Conservation (phyloP, 2,329 filamentous ascomycete genomes). For the Cercospora sojina region DNA sequence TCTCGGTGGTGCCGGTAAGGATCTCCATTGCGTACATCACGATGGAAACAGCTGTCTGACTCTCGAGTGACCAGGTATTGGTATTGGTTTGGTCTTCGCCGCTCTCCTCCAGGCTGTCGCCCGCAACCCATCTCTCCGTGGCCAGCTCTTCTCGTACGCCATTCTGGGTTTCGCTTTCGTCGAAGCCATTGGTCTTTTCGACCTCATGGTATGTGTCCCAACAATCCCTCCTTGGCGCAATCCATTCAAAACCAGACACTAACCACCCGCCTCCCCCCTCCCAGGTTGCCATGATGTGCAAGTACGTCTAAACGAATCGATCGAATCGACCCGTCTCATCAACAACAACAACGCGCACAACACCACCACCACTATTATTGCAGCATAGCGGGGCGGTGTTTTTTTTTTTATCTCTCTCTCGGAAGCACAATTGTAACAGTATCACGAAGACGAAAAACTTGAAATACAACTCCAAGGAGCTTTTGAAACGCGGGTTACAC, state of each 20-base stretch:
- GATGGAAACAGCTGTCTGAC: neutral
- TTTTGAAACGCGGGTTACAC: neutral
- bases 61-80: constrained; percentile 61
- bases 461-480: neutral
- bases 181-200: constrained; percentile 86
- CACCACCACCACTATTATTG: constrained; percentile 8
- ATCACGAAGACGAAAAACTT: constrained; percentile 12
- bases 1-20: constrained; percentile 52
- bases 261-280: no score
- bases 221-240: no score
- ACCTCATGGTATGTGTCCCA: no score
- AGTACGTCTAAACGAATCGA: constrained; percentile 46
- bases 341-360: neutral
- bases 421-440: constrained; percentile 30
- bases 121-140: constrained; percentile 91
- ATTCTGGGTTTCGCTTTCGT: constrained; percentile 95
- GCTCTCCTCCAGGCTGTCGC: constrained; percentile 84
- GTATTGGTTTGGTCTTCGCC: constrained; percentile 93
- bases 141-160: constrained; percentile 94
- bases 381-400: constrained; percentile 22
- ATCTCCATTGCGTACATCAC: neutral
- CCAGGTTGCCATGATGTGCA: constrained; percentile 85
- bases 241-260: no score
- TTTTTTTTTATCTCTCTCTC: no score
- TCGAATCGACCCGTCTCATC: constrained; percentile 10